A percentile compares a stretch with the other conserved stretches of the same genome.
Conservation (phyloP, 2,329 filamentous ascomycete species). For the Trichoderma lentiforme region DNA sequence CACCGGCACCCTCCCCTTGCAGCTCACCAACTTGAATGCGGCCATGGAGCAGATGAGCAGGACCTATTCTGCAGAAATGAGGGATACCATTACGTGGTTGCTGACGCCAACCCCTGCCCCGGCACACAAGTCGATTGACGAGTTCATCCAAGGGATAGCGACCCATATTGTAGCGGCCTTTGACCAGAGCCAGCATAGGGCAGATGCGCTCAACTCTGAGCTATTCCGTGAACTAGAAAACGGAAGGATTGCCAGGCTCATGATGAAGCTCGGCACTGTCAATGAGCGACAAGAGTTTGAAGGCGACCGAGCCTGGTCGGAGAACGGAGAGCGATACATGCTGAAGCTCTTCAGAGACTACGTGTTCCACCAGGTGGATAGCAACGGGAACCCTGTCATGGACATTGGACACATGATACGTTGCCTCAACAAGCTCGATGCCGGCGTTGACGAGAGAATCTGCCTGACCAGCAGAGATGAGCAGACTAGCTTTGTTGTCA, state of each 20-base stretch:
- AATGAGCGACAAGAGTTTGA: slow-evolving; percentile 88
- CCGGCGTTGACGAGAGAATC: slow-evolving; percentile 81
- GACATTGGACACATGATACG: slow-evolving; percentile 84
- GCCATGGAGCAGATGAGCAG: slow-evolving; percentile 74
- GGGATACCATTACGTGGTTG: slow-evolving; percentile 79
- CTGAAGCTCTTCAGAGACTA: slow-evolving; percentile 96
- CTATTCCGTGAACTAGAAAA: slow-evolving; percentile 85
- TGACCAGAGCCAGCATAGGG: slow-evolving; percentile 73
- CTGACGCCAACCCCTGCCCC: slow-evolving; percentile 60
- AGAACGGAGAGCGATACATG: slow-evolving; percentile 88
- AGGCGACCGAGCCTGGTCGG: slow-evolving; percentile 76
- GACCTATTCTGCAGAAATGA: slow-evolving; percentile 73
- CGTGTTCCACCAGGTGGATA: slow-evolving; percentile 93
- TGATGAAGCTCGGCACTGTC: slow-evolving; percentile 79
- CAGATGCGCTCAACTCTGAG: slow-evolving; percentile 70
- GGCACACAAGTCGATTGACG: slow-evolving; percentile 68
- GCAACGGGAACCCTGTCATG: slow-evolving; percentile 75
- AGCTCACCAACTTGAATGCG: slow-evolving; percentile 61
- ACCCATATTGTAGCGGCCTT: slow-evolving; percentile 71
- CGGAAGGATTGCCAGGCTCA: slow-evolving; percentile 73
- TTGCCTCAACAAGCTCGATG: slow-evolving; percentile 89
- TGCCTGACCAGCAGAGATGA: slow-evolving; percentile 85
- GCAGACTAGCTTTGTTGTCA: slow-evolving; percentile 82
- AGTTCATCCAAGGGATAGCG: slow-evolving; percentile 75
- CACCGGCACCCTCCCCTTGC: slow-evolving; percentile 57